Percentiles rank a stretch among this genome's conserved stretches.
phyloP scores from a whole-genome alignment of 2,329 filamentous ascomycete genomes.

The Colletotrichum sp. region DNA sequence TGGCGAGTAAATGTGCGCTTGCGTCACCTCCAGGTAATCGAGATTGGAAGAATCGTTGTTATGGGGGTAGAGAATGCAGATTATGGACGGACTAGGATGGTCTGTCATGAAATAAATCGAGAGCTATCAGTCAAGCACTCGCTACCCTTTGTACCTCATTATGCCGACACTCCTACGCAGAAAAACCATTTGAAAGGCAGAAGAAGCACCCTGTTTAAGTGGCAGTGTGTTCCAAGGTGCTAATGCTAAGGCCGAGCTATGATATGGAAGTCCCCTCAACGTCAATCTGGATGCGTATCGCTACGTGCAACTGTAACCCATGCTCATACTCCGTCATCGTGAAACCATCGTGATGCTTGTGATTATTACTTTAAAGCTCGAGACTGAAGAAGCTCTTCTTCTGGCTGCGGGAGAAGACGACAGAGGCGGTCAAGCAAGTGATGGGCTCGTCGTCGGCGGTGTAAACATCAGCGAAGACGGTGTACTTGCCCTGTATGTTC shows the following conservation, averaged over 20 bases:
- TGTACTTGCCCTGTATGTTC: conserved; percentile 78
- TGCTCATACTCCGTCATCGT: conserved; percentile 15
- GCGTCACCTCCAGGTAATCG: neutral
- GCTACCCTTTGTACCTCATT: conserved; percentile 20
- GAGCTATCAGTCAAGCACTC: conserved; percentile 10
- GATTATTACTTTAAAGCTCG: conserved; percentile 40
- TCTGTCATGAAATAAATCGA: conserved; percentile 4
- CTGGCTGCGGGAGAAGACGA: conserved; percentile 60
- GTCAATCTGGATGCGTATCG: conserved; percentile 7
- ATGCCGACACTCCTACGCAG: conserved; percentile 18
- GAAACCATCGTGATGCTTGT: neutral
- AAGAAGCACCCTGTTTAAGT: neutral
- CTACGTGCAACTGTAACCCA: conserved; percentile 15
- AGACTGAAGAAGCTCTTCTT: conserved; percentile 37
- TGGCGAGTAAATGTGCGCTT: conserved; percentile 62
- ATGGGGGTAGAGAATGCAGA: neutral
- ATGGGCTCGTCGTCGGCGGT: conserved; percentile 75
- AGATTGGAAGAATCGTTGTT: neutral
- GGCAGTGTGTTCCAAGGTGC: neutral
- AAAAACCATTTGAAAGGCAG: neutral
- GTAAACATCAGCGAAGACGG: conserved; percentile 84
- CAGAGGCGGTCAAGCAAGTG: conserved; percentile 82
- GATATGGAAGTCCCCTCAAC: neutral
- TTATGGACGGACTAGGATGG: neutral
- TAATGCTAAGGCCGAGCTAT: conserved; percentile 20